These are phyloP conservation scores for Penicillium thymicola DNA, from an alignment of 2,329 filamentous ascomycete species.

Conservation along the genomic window DNA sequence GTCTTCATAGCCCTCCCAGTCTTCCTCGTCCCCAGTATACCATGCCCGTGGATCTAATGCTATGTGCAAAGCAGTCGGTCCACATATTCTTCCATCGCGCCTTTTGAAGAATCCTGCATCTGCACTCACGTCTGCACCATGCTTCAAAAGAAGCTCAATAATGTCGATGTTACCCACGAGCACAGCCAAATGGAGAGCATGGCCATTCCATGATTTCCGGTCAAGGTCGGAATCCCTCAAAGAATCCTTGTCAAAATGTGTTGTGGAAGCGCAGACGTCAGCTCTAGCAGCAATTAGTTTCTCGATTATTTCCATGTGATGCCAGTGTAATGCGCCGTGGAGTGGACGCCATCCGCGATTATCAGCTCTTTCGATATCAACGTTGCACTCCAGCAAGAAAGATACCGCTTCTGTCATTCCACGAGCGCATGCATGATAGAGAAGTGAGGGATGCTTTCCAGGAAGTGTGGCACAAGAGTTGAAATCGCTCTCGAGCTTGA, in stretches of 20 bases:
- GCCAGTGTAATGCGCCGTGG: background rate
- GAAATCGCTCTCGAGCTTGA: background rate
- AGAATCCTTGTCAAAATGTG: background rate
- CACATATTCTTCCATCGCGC: background rate
- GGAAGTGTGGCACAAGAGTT: background rate
- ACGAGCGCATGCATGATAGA: background rate
- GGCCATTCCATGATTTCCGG: background rate
- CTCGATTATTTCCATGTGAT: background rate
- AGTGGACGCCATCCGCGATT: background rate
- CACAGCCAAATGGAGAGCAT: background rate
- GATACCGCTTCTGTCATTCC: background rate
- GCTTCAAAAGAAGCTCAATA: background rate
- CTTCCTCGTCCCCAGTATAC: background rate
- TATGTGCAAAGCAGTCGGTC: background rate
- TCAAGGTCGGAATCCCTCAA: background rate
- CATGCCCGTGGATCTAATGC: background rate
- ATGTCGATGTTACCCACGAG: background rate
- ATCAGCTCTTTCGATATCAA: background rate
- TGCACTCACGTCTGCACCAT: background rate
- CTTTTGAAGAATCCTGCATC: background rate
- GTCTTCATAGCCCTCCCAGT: background rate
- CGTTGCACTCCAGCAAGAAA: background rate
- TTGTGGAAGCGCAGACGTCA: background rate
- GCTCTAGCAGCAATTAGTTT: background rate
- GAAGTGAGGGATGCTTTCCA: background rate